Percentiles rank a stretch among this genome's conserved stretches.
phyloP scores from a whole-genome alignment of 192 early-diverging fungal genomes.

The Rhizophagus prolifer region DNA sequence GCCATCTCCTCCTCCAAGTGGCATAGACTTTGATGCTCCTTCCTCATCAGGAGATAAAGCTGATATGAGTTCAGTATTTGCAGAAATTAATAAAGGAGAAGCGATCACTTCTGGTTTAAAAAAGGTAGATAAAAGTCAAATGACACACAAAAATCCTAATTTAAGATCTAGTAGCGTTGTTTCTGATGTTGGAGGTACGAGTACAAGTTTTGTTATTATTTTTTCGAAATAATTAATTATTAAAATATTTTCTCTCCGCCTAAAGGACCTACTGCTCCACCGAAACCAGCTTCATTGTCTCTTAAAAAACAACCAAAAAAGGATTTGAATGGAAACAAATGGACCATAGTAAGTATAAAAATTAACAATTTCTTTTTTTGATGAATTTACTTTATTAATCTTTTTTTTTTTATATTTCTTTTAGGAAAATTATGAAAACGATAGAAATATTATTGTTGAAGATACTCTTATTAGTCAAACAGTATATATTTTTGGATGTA shows the following conservation, averaged over 20 bases:
- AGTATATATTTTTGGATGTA: slow-evolving; percentile 94
- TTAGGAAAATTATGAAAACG: slow-evolving; percentile 78
- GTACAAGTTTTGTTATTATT: not conserved
- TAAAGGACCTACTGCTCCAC: slow-evolving; percentile 52
- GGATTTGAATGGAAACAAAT: slow-evolving; percentile 86
- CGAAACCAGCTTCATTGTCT: slow-evolving; percentile 54
- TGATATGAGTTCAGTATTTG: slow-evolving; percentile 71
- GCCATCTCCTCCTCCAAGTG: slow-evolving; percentile 44
- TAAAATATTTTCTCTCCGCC: not conserved
- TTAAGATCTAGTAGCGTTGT: slow-evolving; percentile 70
- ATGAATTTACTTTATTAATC: too few relatives aligned
- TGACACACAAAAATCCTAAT: slow-evolving; percentile 98
- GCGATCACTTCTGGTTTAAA: slow-evolving; percentile 75
- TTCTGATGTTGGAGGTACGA: slow-evolving; percentile 29
- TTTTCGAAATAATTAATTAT: slow-evolving; percentile 27
- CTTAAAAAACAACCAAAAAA: slow-evolving; percentile 76
- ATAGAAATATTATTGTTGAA: slow-evolving; percentile 76
- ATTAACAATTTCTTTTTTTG: slow-evolving; percentile 15
- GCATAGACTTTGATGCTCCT: slow-evolving; percentile 29
- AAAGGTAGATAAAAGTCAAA: slow-evolving; percentile 92
- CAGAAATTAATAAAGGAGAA: slow-evolving; percentile 81
- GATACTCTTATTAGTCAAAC: slow-evolving; percentile 80
- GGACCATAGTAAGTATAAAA: slow-evolving; percentile 64
- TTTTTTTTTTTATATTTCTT: not conserved
- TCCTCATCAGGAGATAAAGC: slow-evolving; percentile 29